Base-by-base conservation (phyloP, 2,329 filamentous ascomycete genomes). In the Aurifilum marmelostoma region DNA sequence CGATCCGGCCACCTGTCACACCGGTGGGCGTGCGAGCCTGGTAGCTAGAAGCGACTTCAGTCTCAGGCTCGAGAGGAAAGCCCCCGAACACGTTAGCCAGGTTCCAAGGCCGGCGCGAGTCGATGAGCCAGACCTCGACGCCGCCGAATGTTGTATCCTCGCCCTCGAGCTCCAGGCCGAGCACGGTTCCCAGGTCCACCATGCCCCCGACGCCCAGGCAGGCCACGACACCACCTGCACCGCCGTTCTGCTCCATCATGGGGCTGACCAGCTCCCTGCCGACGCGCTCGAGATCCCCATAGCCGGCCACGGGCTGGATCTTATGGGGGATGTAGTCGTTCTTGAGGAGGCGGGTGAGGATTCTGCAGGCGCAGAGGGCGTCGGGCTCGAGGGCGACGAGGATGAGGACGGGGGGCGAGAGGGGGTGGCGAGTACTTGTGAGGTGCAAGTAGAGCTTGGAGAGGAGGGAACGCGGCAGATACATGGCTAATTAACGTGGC, bases 251-350 rank as follows among this genome's bases (percentile, higher is more conserved):
- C 76, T 92, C 90, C 84, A 93, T 94, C 92, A 97, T 94, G 14
- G 94, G 94, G 67, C 85, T 86, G 54, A 97, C 91, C 59, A 97
- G 85, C 73, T 94, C 89, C 76, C 88, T 87, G 60, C 94, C 94
- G 29, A 91, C 91, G 74, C 89, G 90, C 76, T 92, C 87, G 61
- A 99, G 88, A 78, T 98, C 96, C 73, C 89, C 90, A 88, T 97
- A 98, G 67, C 96, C 96, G 27, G 93, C 89, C 67, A 99, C 91
- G 1, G 96, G 96, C 76, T 97, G 93, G 76, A 98, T 97, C 81
- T 97, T 98, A 83, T 98, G 95, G 18, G 92, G 92, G 74, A 99
- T 97, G 78, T 97, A 98, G 83, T 99, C 96, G 84, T 95, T 92
- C 81, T 97, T 97, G 71, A 99, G 85, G n/a, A 99, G 86, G 64